phyloP scores from a whole-genome alignment of 179 eudicot species.

The Gypsophila paniculata region DNA sequence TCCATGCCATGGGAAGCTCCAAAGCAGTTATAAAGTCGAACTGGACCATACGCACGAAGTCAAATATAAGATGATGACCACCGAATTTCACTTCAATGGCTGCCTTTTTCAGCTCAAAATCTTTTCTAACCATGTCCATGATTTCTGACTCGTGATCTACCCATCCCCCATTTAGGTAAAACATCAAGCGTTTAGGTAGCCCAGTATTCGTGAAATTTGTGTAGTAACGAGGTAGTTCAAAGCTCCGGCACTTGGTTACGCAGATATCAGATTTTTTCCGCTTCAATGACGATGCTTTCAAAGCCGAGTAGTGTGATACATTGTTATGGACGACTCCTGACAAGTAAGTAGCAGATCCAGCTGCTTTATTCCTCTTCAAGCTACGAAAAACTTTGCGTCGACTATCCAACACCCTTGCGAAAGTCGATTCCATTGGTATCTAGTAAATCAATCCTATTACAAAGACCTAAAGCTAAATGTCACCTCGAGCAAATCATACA shows the following conservation, averaged over 20 bases:
- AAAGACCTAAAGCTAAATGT: conserved; percentile 40
- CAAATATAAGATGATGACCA: conserved; percentile 43
- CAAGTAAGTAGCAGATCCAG: conserved; percentile 32
- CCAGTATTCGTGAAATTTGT: conserved; percentile 59
- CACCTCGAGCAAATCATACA: conserved; percentile 26
- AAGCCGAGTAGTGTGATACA: conserved; percentile 35
- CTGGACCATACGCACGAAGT: conserved; percentile 70
- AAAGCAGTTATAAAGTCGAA: conserved; percentile 59
- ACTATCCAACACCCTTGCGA: conserved; percentile 74
- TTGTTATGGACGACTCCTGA: conserved; percentile 30
- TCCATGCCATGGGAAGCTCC: conserved; percentile 84
- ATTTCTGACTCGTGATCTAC: conserved; percentile 52
- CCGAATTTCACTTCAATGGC: conserved; percentile 54
- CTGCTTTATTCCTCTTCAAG: conserved; percentile 60
- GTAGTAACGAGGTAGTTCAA: conserved; percentile 41
- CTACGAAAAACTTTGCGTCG: conserved; percentile 43
- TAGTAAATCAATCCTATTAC: conserved; percentile 48
- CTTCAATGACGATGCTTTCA: conserved; percentile 33
- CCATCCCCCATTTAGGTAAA: conserved; percentile 66
- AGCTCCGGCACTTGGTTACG: conserved; percentile 35
- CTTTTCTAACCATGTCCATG: conserved; percentile 48
- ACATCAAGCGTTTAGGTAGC: conserved; percentile 64
- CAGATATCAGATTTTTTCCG: conserved; percentile 56
- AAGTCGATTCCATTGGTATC: conserved; percentile 59
- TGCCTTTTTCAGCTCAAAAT: conserved; percentile 52